phyloP scores from a whole-genome alignment of 139 green algal species.

The Volvox africanus region DNA sequence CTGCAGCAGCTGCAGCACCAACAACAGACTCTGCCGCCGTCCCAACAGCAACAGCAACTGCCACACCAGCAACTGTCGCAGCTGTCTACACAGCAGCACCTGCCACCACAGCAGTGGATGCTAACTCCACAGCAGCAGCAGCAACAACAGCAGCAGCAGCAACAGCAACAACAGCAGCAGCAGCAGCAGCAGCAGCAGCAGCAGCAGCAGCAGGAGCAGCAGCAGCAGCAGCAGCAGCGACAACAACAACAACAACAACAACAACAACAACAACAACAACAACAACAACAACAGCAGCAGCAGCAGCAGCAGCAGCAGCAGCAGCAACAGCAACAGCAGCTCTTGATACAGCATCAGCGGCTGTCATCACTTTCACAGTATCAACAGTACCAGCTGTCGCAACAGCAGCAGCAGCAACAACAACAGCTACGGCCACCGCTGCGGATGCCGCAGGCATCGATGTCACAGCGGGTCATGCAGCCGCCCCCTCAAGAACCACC shows the following conservation, averaged over 20 bases:
- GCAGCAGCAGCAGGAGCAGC: not conserved
- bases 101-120: not conserved
- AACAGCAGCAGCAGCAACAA: not conserved
- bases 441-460: not conserved
- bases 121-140: not conserved
- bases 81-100: not conserved
- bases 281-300: not conserved
- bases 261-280: not conserved
- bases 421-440: not conserved
- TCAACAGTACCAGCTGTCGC: not conserved
- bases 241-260: not conserved
- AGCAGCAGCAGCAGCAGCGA: not conserved
- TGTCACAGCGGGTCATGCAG: not conserved
- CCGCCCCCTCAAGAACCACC: not conserved
- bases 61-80: not conserved
- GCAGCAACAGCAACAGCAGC: not conserved
- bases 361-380: not conserved
- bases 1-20: not conserved
- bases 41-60: not conserved
- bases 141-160: not conserved
- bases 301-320: not conserved
- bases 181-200: not conserved
- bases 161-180: conserved; percentile 10
- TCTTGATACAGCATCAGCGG: not conserved
- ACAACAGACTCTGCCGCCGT: not conserved